These are phyloP conservation scores for Fusarium globosum DNA, from an alignment of 2,329 filamentous ascomycete species.

Conservation along the genomic window DNA sequence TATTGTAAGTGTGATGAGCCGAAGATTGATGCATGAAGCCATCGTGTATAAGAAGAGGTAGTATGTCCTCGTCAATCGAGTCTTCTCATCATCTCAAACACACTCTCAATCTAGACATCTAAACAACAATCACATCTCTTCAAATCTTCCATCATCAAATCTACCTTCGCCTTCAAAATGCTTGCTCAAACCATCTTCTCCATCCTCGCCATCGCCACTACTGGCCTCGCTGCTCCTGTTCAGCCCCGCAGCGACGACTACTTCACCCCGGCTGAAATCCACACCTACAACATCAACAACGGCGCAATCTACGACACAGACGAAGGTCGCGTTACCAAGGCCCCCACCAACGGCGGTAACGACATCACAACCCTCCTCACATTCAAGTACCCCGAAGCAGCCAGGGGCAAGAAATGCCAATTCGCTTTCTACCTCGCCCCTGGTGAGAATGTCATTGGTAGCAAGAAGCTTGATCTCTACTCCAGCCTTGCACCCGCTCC, in stretches of 20 bases:
- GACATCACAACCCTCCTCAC: conserved; percentile 2
- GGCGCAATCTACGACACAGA: neutral
- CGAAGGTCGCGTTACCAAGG: neutral
- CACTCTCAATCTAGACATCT: neutral
- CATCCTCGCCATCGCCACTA: neutral
- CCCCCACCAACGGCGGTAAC: neutral
- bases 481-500: neutral
- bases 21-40: neutral
- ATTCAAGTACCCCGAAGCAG: neutral
- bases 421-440: neutral
- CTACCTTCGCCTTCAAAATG: neutral
- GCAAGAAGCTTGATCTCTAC: conserved; percentile 6
- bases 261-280: neutral
- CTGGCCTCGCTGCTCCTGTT: conserved; percentile 1
- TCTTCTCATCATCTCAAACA: neutral
- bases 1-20: neutral
- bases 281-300: conserved; percentile 3
- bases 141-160: too few relatives aligned
- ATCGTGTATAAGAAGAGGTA: neutral
- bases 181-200: neutral
- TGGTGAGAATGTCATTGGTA: neutral
- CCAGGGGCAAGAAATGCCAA: neutral
- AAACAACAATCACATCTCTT: neutral
- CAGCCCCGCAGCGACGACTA: neutral
- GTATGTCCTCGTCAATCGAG: neutral